Percentiles rank a stretch among this genome's conserved stretches.
phyloP scores from a whole-genome alignment of 192 early-diverging fungal genomes.

The Diversispora epigaea region DNA sequence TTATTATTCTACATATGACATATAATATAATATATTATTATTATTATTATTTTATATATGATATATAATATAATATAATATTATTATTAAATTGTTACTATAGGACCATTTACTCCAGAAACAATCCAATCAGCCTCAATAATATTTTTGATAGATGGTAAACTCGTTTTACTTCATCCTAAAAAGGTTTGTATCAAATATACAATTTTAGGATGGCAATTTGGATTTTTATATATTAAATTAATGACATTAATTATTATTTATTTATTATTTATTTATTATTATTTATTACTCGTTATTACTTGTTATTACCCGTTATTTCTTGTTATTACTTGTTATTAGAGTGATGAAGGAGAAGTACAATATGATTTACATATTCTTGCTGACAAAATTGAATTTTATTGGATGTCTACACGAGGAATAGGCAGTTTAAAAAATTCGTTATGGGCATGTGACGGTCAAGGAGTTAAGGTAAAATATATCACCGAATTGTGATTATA shows the following conservation, averaged over 20 bases:
- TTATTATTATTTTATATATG: not conserved
- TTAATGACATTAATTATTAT: not conserved
- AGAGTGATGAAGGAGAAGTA: slow-evolving; percentile 45
- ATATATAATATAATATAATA: not conserved
- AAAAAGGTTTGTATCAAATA: slow-evolving; percentile 38
- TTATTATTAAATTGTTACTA: not conserved
- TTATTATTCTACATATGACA: too few relatives aligned
- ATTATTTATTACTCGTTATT: not conserved
- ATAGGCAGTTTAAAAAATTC: slow-evolving; percentile 59
- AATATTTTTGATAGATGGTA: slow-evolving; percentile 65
- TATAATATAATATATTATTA: not conserved
- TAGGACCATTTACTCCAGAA: slow-evolving; percentile 41
- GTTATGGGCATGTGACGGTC: slow-evolving; percentile 71
- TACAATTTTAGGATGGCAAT: slow-evolving; percentile 17
- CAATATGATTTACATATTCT: slow-evolving; percentile 53
- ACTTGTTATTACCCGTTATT: slow-evolving; percentile 16
- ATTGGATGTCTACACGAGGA: slow-evolving; percentile 65
- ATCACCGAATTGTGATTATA: too few relatives aligned
- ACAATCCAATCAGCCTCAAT: slow-evolving; percentile 57
- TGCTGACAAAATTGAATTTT: slow-evolving; percentile 67
- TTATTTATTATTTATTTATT: too few relatives aligned
- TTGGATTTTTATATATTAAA: not conserved
- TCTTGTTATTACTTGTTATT: slow-evolving; percentile 4
- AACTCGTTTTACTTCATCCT: slow-evolving; percentile 62
- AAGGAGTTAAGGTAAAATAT: slow-evolving; percentile 55